A percentile compares a stretch with the other conserved stretches of the same genome.
Evolutionary conservation across 2,329 filamentous ascomycete genomes (phyloP).

Genomic region (Arthrobotrys conoides): DNA sequence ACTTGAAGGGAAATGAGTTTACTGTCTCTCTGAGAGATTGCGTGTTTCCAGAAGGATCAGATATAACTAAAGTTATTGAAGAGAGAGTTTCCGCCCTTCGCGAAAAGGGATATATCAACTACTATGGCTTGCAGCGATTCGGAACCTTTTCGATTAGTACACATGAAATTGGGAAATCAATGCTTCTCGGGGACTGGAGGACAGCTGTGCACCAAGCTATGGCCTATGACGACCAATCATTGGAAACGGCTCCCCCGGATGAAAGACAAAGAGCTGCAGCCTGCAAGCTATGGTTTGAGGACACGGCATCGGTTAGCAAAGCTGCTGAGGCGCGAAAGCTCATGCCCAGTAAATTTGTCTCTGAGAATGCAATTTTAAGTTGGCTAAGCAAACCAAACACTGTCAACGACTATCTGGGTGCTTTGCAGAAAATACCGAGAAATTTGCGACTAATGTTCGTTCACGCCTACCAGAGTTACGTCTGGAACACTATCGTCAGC

Average conservation of each 20-base stretch:
- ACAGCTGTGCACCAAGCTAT: slow-evolving; percentile 84
- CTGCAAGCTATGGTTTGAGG: slow-evolving; percentile 78
- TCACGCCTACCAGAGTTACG: slow-evolving; percentile 93
- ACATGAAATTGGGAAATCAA: slow-evolving; percentile 84
- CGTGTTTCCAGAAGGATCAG: slow-evolving; percentile 69
- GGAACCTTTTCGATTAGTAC: slow-evolving; percentile 89
- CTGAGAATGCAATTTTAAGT: slow-evolving; percentile 83
- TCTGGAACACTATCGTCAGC: slow-evolving; percentile 91
- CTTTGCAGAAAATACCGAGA: slow-evolving; percentile 82
- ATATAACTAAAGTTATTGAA: slow-evolving; percentile 70
- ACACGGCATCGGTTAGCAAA: slow-evolving; percentile 70
- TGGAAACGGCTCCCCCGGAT: slow-evolving; percentile 77
- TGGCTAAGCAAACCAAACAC: slow-evolving; percentile 72
- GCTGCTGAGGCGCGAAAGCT: slow-evolving; percentile 74
- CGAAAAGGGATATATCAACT: slow-evolving; percentile 90
- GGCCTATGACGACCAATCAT: slow-evolving; percentile 76
- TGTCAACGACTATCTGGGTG: slow-evolving; percentile 78
- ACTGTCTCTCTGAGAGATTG: slow-evolving; percentile 91
- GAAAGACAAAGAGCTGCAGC: slow-evolving; percentile 84
- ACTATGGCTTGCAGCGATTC: slow-evolving; percentile 97
- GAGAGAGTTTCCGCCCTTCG: slow-evolving; percentile 77
- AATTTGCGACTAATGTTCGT: slow-evolving; percentile 93
- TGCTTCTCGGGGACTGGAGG: slow-evolving; percentile 84
- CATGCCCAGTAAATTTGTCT: slow-evolving; percentile 84
- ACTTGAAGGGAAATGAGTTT: slow-evolving; percentile 91